These are phyloP conservation scores for Aciculosporium take DNA, from an alignment of 2,329 filamentous ascomycete genomes.

Conservation along the genomic window DNA sequence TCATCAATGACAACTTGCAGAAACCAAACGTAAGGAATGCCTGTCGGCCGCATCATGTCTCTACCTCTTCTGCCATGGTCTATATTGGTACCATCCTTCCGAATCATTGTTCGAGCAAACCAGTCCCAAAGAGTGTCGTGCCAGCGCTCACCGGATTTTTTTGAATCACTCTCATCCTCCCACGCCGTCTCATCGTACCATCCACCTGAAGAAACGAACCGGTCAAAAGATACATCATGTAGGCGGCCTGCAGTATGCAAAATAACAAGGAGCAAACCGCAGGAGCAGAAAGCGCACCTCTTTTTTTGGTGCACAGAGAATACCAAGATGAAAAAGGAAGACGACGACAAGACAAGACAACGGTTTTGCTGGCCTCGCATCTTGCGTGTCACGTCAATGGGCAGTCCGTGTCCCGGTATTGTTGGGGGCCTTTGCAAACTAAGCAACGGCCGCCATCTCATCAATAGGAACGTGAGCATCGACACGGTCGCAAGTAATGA, in stretches of 20 bases:
- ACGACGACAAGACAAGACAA: background rate
- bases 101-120: background rate
- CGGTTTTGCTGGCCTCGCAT: too few relatives aligned
- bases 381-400: background rate
- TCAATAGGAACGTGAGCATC: conserved; percentile 14
- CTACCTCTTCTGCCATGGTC: background rate
- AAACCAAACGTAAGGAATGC: too few relatives aligned
- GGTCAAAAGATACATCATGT: conserved; percentile 3
- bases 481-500: conserved; percentile 15
- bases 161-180: background rate
- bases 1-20: too few relatives aligned
- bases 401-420: background rate
- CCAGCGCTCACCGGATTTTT: too few relatives aligned
- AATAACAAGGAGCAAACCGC: background rate
- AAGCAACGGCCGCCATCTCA: conserved; percentile 15
- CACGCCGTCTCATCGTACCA: background rate
- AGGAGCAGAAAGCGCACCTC: background rate
- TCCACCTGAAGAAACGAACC: background rate
- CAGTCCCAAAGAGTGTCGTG: conserved; percentile 1
- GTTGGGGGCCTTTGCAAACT: conserved; percentile 2
- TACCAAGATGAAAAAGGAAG: background rate
- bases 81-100: background rate
- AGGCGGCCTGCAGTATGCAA: conserved; percentile 1
- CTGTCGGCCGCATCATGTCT: background rate
- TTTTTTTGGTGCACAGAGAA: background rate